Evolutionary conservation across 2,329 filamentous ascomycete species (phyloP).

Genomic region (Tolypocladium capitatum): DNA sequence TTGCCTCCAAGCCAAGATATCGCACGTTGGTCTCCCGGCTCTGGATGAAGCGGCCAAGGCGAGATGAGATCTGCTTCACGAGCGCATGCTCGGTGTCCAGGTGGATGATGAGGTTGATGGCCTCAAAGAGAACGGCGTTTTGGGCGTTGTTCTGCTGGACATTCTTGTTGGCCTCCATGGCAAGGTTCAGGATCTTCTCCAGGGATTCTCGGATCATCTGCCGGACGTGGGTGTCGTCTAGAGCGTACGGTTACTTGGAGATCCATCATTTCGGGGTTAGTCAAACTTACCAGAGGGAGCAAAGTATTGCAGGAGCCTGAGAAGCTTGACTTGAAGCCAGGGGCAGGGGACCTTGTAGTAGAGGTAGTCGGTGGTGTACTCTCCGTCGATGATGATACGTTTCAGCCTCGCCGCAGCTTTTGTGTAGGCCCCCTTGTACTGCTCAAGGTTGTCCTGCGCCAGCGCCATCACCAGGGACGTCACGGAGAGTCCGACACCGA

Average conservation of each 20-base stretch:
- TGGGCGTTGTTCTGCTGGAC: conserved; percentile 99
- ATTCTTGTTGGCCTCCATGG: conserved; percentile 91
- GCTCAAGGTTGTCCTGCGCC: conserved; percentile 85
- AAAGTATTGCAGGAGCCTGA: conserved; percentile 89
- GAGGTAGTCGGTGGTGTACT: conserved; percentile 81
- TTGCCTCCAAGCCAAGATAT: conserved; percentile 89
- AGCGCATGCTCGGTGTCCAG: conserved; percentile 87
- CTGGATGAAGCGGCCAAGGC: conserved; percentile 89
- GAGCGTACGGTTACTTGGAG: neutral
- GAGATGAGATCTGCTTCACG: conserved; percentile 89
- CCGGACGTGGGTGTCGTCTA: conserved; percentile 84
- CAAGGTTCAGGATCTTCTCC: conserved; percentile 79
- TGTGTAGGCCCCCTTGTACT: conserved; percentile 86
- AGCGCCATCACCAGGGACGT: conserved; percentile 91
- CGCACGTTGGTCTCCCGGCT: conserved; percentile 95
- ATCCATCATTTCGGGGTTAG: neutral
- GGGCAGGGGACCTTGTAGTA: conserved; percentile 99
- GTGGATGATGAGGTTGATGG: conserved; percentile 96
- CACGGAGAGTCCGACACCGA: conserved; percentile 88
- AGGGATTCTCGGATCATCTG: conserved; percentile 85
- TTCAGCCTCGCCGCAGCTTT: conserved; percentile 87
- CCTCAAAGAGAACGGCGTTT: conserved; percentile 94
- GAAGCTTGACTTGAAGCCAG: conserved; percentile 92
- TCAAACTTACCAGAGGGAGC: conserved; percentile 63
- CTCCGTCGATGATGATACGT: conserved; percentile 78